phyloP scores from a whole-genome alignment of 371 early-diverging fungal species.

The Mucor plumbeus region DNA sequence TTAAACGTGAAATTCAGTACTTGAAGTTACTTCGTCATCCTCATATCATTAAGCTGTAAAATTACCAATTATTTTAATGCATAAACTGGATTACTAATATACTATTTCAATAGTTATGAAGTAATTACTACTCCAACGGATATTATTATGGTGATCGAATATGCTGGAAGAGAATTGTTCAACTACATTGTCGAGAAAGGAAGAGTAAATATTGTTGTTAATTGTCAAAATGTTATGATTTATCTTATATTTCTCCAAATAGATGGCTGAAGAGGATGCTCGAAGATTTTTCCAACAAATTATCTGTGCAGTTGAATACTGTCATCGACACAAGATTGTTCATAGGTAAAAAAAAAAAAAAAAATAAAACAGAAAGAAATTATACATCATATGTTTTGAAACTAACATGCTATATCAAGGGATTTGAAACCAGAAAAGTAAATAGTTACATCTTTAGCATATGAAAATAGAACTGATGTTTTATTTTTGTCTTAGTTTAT shows the following conservation, averaged over 20 bases:
- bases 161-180: conserved; percentile 95
- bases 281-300: conserved; percentile 97
- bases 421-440: conserved; percentile 87
- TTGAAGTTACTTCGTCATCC: conserved; percentile 94
- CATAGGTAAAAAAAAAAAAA: conserved; percentile 69
- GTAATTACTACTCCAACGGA: conserved; percentile 96
- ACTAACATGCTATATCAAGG: conserved; percentile 45
- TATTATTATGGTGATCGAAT: conserved; percentile 97
- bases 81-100: not conserved
- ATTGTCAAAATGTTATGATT: not conserved
- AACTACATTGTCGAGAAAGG: conserved; percentile 97
- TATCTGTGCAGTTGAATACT: conserved; percentile 97
- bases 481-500: conserved; percentile 55
- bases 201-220: conserved; percentile 53
- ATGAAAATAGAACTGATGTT: not conserved
- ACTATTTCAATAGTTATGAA: conserved; percentile 72
- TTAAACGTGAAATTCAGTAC: conserved; percentile 97
- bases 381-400: not conserved
- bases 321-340: conserved; percentile 97
- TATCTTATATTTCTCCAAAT: not conserved
- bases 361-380: too few species aligned
- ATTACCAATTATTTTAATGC: not conserved
- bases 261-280: conserved; percentile 92
- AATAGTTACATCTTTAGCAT: conserved; percentile 1
- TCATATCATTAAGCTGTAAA: conserved; percentile 96